Percentiles rank a stretch among this genome's conserved stretches.
These are phyloP conservation scores for Wallacemonas rigidus DNA, from an alignment of 208 protist species.

Conservation along the genomic window DNA sequence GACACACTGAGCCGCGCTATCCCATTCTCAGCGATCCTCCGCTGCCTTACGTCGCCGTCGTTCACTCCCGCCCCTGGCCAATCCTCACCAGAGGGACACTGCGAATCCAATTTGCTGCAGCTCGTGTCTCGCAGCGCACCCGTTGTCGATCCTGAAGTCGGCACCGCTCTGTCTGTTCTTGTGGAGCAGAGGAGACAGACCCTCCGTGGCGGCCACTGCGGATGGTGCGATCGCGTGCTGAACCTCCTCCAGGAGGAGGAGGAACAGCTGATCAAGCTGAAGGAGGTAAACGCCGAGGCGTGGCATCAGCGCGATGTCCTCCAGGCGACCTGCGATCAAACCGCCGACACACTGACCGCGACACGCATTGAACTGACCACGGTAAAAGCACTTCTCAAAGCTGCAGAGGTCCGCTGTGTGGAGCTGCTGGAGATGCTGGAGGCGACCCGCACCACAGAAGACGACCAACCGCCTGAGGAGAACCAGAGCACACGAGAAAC, in stretches of 20 bases:
- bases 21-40: conserved; percentile 47
- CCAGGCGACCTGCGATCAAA: not conserved
- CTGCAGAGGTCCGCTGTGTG: conserved; percentile 14
- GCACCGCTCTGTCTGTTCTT: conserved; percentile 26
- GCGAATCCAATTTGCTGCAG: conserved; percentile 17
- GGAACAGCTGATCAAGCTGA: conserved; percentile 1
- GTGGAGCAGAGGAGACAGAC: conserved; percentile 30
- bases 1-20: conserved; percentile 55
- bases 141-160: conserved; percentile 19
- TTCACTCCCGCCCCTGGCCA: not conserved
- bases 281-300: conserved; percentile 1
- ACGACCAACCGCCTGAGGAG: too few species aligned
- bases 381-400: conserved; percentile 6
- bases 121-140: conserved; percentile 27
- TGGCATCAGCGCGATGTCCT: conserved; percentile 3
- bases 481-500: not conserved
- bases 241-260: conserved; percentile 22
- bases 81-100: not conserved
- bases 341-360: not conserved
- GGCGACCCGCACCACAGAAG: not conserved
- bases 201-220: conserved; percentile 24
- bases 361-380: conserved; percentile 3
- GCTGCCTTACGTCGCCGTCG: conserved; percentile 22
- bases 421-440: conserved; percentile 21
- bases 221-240: conserved; percentile 27